Percentiles rank a stretch among this genome's conserved stretches.
phyloP scores from a whole-genome alignment of 2,329 filamentous ascomycete species.

The Neocatenulostroma microsporum region DNA sequence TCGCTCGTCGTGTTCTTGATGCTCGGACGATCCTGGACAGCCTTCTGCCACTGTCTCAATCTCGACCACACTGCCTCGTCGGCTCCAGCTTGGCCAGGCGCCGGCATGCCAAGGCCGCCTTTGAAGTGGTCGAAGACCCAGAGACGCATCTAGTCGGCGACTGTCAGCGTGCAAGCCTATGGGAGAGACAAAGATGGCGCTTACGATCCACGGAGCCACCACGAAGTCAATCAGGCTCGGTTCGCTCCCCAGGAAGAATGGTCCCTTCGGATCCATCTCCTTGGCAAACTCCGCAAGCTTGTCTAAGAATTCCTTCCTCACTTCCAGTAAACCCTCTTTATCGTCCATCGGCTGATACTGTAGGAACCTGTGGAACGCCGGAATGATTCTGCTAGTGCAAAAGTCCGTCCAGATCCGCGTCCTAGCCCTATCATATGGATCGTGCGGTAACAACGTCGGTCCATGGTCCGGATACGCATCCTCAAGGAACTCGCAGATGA shows the following conservation, averaged over 20 bases:
- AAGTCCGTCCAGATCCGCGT: constrained; percentile 69
- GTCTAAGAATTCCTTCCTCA: constrained; percentile 50
- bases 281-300: constrained; percentile 53
- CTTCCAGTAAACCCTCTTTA: constrained; percentile 38
- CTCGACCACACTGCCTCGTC: constrained; percentile 55
- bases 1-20: constrained; percentile 62
- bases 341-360: constrained; percentile 40
- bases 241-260: constrained; percentile 59
- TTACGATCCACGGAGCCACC: constrained; percentile 63
- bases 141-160: constrained; percentile 38
- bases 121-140: constrained; percentile 74
- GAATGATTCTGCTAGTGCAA: constrained; percentile 58
- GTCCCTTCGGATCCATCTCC: constrained; percentile 55
- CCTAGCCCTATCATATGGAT: constrained; percentile 57
- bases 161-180: neutral
- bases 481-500: constrained; percentile 69
- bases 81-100: constrained; percentile 42
- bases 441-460: constrained; percentile 49
- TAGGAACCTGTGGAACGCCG: constrained; percentile 58
- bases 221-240: constrained; percentile 64
- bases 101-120: constrained; percentile 42
- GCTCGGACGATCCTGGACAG: constrained; percentile 53
- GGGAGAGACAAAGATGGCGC: constrained; percentile 2
- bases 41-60: constrained; percentile 58
- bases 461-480: constrained; percentile 54